Percentiles rank a stretch among this genome's conserved stretches.
These are phyloP conservation scores for Entamoeba invadens DNA, from an alignment of 208 protist genomes.

Conservation along the genomic window DNA sequence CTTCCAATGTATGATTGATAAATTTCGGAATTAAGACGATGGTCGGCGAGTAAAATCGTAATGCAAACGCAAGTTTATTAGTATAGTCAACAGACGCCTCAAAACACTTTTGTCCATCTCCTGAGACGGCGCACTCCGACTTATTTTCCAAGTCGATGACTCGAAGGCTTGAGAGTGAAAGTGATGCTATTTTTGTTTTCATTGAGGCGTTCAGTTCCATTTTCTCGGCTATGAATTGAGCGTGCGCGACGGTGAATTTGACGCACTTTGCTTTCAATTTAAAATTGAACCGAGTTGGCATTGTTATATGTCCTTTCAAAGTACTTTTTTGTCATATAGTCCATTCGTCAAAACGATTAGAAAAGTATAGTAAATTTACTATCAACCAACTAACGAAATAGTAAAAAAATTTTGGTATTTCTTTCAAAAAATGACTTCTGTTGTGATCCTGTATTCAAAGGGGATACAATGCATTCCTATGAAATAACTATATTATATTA, in stretches of 20 bases:
- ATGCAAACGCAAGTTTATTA: not conserved
- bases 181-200: not conserved
- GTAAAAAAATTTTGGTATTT: too few species aligned
- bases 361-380: too few species aligned
- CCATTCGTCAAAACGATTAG: too few species aligned
- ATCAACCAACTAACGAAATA: too few species aligned
- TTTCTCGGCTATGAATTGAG: not conserved
- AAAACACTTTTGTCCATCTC: not conserved
- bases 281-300: not conserved
- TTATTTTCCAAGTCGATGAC: not conserved
- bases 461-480: too few species aligned
- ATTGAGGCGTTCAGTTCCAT: not conserved
- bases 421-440: too few species aligned
- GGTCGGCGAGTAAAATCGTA: not conserved
- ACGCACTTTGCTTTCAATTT: not conserved
- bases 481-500: too few species aligned
- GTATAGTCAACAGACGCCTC: not conserved
- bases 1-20: not conserved
- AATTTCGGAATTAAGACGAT: not conserved
- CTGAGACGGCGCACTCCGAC: not conserved
- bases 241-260: not conserved
- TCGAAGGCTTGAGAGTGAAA: not conserved
- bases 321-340: too few species aligned
- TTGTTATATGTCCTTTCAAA: too few species aligned
- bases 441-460: too few species aligned